Base-by-base conservation (phyloP, 2,329 filamentous ascomycete species). In the Microdochium paspali region DNA sequence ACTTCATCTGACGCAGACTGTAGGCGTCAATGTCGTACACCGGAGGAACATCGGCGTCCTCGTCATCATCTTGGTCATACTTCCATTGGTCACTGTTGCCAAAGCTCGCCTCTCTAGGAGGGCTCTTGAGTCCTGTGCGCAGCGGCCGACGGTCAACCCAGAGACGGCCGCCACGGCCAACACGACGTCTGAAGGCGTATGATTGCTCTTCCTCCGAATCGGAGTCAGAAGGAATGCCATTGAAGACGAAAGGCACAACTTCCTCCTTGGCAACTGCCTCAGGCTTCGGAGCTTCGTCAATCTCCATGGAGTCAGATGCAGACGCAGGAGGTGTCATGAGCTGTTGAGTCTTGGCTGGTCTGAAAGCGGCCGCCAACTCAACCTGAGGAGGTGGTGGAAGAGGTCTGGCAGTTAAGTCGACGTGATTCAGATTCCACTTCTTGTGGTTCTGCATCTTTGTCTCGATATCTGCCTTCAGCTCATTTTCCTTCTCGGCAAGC, bases 391-490 rank as follows among this genome's bases (percentile, higher is more conserved):
- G 80, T 21, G 90, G 90, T 45, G 87, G 88, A 54, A 97, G 77
- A 45, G 91, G 90, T 54, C 84, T 83, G 69, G 84, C 82, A 51
- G 91, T 96, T 62, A 90, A 77, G 69, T 97, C 90, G 58, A 94
- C 79, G 71, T 88, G 90, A 60, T 87, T 85, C 57, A 87, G 77
- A 67, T 96, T 96, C 90, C 91, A 96, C 63, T 86, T 83, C 57
- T 85, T 81, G 68, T 96, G 91, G 66, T 93, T 91, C 58, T 85
- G 78, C 47, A 94, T 82, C 66, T 94, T 91, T 57, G 81, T 81
- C 64, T 94, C 87, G 62, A 97, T 88, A 59, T 94, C 89, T 53
- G 76, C 76, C 52, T 85, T 77, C 55, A 96, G 82, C 57, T 87
- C 81, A 55, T 86, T 89, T 56, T 91, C 85, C 65, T 87, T 88